phyloP scores from a whole-genome alignment of 163 green algal species.

The Chlamydomonas reinhardtii region DNA sequence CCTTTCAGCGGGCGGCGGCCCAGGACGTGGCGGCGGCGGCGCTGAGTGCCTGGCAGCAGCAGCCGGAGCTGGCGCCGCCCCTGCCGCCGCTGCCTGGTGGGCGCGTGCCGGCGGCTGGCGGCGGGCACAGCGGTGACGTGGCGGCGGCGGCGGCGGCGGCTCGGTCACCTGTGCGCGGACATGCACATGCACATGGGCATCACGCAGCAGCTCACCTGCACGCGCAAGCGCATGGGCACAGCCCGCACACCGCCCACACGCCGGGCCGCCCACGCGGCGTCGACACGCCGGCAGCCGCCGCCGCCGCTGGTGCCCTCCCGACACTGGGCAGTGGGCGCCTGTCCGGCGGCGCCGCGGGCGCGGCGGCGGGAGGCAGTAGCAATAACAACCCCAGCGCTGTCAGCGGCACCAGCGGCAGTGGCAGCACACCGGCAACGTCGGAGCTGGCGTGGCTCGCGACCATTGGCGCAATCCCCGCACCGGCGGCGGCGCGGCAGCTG shows the following conservation, averaged over 20 bases:
- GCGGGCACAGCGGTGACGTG: background rate
- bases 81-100: slow-evolving; percentile 1
- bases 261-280: background rate
- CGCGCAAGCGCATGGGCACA: too few species aligned
- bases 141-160: background rate
- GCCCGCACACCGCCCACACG: too few species aligned
- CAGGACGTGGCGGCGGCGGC: background rate
- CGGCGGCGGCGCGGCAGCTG: slow-evolving; percentile 12
- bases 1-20: background rate
- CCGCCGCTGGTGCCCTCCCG: slow-evolving; percentile 7
- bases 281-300: background rate
- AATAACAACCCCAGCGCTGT: too few species aligned
- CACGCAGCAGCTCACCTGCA: too few species aligned
- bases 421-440: background rate
- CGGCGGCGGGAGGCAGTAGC: background rate
- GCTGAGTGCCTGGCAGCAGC: background rate
- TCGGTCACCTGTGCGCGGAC: too few species aligned
- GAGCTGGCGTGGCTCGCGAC: slow-evolving; percentile 24
- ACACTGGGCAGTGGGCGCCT: background rate
- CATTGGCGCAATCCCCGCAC: background rate
- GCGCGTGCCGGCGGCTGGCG: background rate
- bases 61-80: slow-evolving; percentile 7
- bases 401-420: too few species aligned
- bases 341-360: background rate
- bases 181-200: too few species aligned